phyloP scores from a whole-genome alignment of 352 stramenopile genomes.

The Phytophthora gonapodyides region DNA sequence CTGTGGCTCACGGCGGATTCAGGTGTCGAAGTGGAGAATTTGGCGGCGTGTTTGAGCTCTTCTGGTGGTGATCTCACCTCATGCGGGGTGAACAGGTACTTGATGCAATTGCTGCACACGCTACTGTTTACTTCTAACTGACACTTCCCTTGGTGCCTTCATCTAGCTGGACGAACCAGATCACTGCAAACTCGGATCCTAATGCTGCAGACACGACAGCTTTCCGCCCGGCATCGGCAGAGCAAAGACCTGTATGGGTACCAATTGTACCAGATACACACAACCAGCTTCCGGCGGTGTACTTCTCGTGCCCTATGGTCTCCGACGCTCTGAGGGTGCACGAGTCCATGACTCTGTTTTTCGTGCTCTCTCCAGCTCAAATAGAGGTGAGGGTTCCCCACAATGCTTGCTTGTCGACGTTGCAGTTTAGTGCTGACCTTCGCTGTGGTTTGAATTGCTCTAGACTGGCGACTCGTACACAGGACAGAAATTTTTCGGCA shows the following conservation, averaged over 20 bases:
- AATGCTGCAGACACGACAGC: constrained; percentile 22
- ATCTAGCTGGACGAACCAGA: constrained; percentile 49
- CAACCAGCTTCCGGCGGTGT: constrained; percentile 41
- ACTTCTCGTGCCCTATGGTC: constrained; percentile 59
- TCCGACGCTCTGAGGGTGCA: constrained; percentile 39
- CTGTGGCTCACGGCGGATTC: constrained; percentile 60
- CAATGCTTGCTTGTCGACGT: not conserved
- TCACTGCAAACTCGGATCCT: constrained; percentile 12
- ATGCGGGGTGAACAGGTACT: constrained; percentile 53
- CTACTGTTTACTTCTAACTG: not conserved
- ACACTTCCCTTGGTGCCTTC: not conserved
- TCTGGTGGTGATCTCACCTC: constrained; percentile 24
- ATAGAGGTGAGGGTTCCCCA: constrained; percentile 41
- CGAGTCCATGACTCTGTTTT: constrained; percentile 70
- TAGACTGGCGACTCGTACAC: constrained; percentile 44
- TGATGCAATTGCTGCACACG: not conserved
- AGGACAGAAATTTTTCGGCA: constrained; percentile 73
- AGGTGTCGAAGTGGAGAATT: constrained; percentile 53
- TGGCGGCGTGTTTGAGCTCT: constrained; percentile 36
- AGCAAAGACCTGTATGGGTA: constrained; percentile 36
- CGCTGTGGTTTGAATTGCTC: not conserved
- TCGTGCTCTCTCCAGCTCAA: constrained; percentile 53
- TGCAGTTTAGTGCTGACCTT: constrained; percentile 6
- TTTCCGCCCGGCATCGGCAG: constrained; percentile 19
- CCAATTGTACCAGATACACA: constrained; percentile 31